Conservation (phyloP, 176 grass and related monocot species). For the Oryza glaberrima region DNA sequence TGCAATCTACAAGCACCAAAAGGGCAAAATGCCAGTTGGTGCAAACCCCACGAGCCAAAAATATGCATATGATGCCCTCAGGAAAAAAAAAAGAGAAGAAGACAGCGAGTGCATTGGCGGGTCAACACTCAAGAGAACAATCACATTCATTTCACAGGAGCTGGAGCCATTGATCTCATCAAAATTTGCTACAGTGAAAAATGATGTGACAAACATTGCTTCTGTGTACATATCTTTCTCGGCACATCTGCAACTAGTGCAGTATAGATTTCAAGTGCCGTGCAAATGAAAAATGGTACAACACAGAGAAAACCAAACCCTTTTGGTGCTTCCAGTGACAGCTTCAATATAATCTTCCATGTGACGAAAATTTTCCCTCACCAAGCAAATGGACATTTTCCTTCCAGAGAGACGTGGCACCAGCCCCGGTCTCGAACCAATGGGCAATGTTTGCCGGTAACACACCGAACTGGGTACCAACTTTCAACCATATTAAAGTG, state of each 20-base stretch:
- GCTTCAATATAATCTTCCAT: constrained; percentile 13
- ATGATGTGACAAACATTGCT: background rate
- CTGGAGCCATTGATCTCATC: background rate
- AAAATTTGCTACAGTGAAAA: constrained; percentile 22
- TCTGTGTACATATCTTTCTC: constrained; percentile 23
- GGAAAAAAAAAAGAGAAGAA: too few species aligned
- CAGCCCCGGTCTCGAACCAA: background rate
- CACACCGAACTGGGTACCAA: background rate
- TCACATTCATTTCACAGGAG: background rate
- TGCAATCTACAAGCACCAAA: background rate
- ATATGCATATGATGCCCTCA: too few species aligned
- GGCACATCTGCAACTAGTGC: constrained; percentile 23
- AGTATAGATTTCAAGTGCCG: constrained; percentile 11
- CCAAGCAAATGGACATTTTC: background rate
- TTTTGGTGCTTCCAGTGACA: constrained; percentile 18
- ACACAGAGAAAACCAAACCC: constrained; percentile 46
- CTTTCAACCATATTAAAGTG: background rate
- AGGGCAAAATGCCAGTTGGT: background rate
- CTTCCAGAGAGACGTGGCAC: background rate
- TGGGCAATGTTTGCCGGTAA: background rate
- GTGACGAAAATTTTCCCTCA: background rate
- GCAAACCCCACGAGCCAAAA: background rate
- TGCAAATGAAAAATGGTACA: constrained; percentile 53
- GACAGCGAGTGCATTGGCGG: too few species aligned
- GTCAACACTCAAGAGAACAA: background rate